Base-by-base conservation (phyloP, 106 monocot species). In the Chionographis japonica region DNA sequence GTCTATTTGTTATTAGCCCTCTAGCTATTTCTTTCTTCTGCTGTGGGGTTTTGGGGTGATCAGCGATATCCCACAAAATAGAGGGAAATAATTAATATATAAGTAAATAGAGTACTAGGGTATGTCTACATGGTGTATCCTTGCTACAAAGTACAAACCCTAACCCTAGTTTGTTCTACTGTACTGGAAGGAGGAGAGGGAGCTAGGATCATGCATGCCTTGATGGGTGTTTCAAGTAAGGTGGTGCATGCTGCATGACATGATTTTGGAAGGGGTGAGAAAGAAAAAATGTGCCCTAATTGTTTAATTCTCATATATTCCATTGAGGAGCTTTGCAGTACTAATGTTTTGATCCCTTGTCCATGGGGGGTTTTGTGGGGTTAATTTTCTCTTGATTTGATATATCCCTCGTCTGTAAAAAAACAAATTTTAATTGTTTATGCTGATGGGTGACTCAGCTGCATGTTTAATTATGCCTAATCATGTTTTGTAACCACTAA, bases 211-310 rank as follows among this genome's bases (percentile, higher is more conserved):
- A 36, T 37, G 61, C 6, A 53, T 3, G 37, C 13, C 49, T 11
- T 38, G 37, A 6, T 36, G 14, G 60, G 11, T 37, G n/a, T 37
- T 13, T 37, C 12, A n/a, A 14, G 5, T 9, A 14, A 46, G 56
- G 55, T 15, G 39, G 42, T 73, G 68, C 56, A 85, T 74, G 84
- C 84, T 80, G 87, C 84, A 91, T 85, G 91, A 74, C 66, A 61
- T 46, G 62, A 61, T 69, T 76, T 69, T 42, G 70, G 65, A 72
- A 69, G 50, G 27, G 53, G 78, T 39, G 73, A 72, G 56, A 46
- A 7, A 11, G 61, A 46, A 60, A 46, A 10, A 10, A 6, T 46
- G 9, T 46, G 46, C 46, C 9, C 9, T 5, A 6, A 46, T 46
- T 46, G 9, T 46, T 46, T 46, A 5, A 46, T 27, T 46, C 46